A percentile compares a stretch with the other conserved stretches of the same genome.
These are phyloP conservation scores for Musa troglodytarum DNA, from an alignment of 176 grass and related monocot genomes.

Conservation along the genomic window DNA sequence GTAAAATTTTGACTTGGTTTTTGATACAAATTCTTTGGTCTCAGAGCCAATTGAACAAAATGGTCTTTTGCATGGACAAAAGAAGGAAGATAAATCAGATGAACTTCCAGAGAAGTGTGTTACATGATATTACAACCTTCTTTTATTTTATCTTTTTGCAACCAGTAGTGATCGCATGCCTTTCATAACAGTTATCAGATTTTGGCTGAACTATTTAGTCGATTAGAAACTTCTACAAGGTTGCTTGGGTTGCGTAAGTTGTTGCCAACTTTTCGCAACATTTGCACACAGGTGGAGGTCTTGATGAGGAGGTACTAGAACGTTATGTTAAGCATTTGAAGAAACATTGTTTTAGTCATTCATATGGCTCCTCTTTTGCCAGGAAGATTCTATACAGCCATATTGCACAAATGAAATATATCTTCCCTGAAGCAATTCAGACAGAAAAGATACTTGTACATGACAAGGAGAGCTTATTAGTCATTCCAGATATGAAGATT, in stretches of 20 bases:
- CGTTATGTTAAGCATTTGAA: neutral
- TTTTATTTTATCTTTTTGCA: slow-evolving; percentile 2
- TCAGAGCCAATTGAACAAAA: slow-evolving; percentile 5
- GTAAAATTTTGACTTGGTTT: slow-evolving; percentile 10
- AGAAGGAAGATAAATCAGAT: slow-evolving; percentile 12
- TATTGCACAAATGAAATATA: slow-evolving; percentile 79
- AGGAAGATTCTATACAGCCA: slow-evolving; percentile 58
- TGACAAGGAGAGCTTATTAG: slow-evolving; percentile 62
- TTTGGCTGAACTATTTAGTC: slow-evolving; percentile 64
- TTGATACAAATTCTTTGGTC: slow-evolving; percentile 14
- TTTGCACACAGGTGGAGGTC: slow-evolving; percentile 68
- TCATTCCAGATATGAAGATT: slow-evolving; percentile 88
- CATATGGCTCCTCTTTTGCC: slow-evolving; percentile 18
- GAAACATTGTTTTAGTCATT: slow-evolving; percentile 11
- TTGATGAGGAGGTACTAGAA: slow-evolving; percentile 67
- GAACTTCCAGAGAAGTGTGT: slow-evolving; percentile 70
- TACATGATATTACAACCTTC: slow-evolving; percentile 16
- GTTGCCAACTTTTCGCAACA: slow-evolving; percentile 55
- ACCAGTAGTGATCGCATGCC: slow-evolving; percentile 20
- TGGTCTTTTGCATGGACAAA: neutral
- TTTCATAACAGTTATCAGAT: slow-evolving; percentile 36
- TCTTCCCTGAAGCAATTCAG: slow-evolving; percentile 78
- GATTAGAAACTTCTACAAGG: slow-evolving; percentile 80
- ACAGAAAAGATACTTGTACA: slow-evolving; percentile 72
- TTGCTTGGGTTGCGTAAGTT: slow-evolving; percentile 71